Base-by-base conservation (phyloP, 2,329 filamentous ascomycete species). In the Clarireedia hainanense region DNA sequence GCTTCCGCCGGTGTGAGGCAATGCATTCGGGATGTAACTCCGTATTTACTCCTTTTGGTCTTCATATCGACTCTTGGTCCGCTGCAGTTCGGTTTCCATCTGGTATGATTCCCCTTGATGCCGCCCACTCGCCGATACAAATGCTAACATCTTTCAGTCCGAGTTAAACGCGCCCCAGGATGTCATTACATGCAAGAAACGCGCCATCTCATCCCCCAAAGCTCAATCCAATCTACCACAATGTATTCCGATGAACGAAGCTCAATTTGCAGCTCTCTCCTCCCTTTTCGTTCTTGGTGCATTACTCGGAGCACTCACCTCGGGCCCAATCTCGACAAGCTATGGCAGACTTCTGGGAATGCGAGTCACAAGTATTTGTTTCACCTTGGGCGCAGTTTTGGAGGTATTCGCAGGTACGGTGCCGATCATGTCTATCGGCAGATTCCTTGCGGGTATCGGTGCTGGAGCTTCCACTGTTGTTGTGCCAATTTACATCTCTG, bases 121-220 rank as follows among this genome's bases (percentile, higher is more conserved):
- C 14, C n/a, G 37, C 10, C 27, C 7, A 20, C 15, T 17, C 26
- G 30, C 56, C 60, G 52, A 58, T 42, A 23, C 14, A 43, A 20
- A 43, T 43, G 23, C 40, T 43, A 9, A 43, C 30, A 48, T 23
- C 23, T n/a, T 10, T 34, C 66, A 92, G 91, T 89, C 91, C 64
- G 94, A 97, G 71, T 81, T 99, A 60, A 99, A 99, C 71, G 90
- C 92, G 7, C 94, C 94, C 7, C 86, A 96, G 78, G 86, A 91
- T 76, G 89, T 95, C 66, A 87, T 99, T 65, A 95, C 89, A 56
- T 97, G 94, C 75, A 83, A 83, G 63, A 84, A 83, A 62, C 78
- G 80, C 62, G 74, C 75, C 42, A 76, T 80, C 60, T 62, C 67
- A 52, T 59, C 56, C 20, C 62, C 61, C 24, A 52, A 61, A 7